Evolutionary conservation across 306 rosid species (phyloP), one percentile per base, ranked within the genome.

Genomic region (Hippophae rhamnoides): DNA sequence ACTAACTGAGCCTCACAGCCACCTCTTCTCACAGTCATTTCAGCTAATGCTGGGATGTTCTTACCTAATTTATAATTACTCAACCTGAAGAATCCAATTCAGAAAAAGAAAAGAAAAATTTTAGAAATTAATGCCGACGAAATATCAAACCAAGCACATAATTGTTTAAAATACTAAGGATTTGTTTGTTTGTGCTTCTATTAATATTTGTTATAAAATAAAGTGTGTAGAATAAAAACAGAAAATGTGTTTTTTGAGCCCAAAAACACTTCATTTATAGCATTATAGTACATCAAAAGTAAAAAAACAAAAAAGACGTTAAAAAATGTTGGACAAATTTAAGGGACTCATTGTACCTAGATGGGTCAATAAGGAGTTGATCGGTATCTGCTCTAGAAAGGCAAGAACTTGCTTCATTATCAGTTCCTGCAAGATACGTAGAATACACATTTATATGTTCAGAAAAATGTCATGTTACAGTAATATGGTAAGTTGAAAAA

Each of bases 21-120:
- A 58, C 68, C 73, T 71, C 66, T 79, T 69, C 98, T 72, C 61
- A 69, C 58, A 0, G 85, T 79, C 73, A 74, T 75, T 79, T 92
- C 99, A 1, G 85, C 96, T 53, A 81, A 65, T 3, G 95, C 90
- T 51, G 96, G 95, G 93, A 92, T 80, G 70, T 81, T 75, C 63
- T 78, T 58, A 56, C 99, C 99, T 83, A 92, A 70, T 50, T 77
- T 74, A 69, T 78, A 67, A 44, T 83, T 70, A 13, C 69, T 62
- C 82, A 77, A 71, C 78, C 96, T 92, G 79, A 62, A 52, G 47
- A 56, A 71, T 55, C 40, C 57, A 62, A 64, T 11, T 8, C 26
- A 5, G 10, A 38, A 52, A 6, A 14, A 38, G 8, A 7, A 10
- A 6, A 45, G 60, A 42, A 31, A 53, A 42, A 10, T 25, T 18